phyloP scores from a whole-genome alignment of 208 protist genomes.

The Herpetomonas tarakana region DNA sequence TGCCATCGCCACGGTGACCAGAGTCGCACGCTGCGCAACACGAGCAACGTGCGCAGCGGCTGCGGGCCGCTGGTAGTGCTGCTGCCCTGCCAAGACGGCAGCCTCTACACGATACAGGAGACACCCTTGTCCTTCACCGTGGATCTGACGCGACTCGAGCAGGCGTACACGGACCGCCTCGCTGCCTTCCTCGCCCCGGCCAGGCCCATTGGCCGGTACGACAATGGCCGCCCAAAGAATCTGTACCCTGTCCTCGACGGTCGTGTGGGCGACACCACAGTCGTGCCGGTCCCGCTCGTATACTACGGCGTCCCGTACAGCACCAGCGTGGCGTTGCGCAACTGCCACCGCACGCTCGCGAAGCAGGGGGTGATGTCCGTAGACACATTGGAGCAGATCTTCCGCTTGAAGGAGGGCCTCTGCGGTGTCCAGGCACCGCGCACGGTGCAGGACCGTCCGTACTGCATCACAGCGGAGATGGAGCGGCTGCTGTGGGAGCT shows the following conservation, averaged over 20 bases:
- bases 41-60: slow-evolving; percentile 24
- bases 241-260: background rate
- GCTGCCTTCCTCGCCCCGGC: slow-evolving; percentile 17
- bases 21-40: slow-evolving; percentile 20
- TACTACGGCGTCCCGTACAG: slow-evolving; percentile 21
- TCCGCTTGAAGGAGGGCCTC: slow-evolving; percentile 19
- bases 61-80: slow-evolving; percentile 22
- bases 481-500: slow-evolving; percentile 30
- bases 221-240: background rate
- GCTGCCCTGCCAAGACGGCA: slow-evolving; percentile 59
- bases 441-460: background rate
- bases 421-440: too few relatives aligned
- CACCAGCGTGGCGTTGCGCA: slow-evolving; percentile 18
- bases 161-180: slow-evolving; percentile 40
- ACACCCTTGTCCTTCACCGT: slow-evolving; percentile 53
- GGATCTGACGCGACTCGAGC: slow-evolving; percentile 52
- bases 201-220: slow-evolving; percentile 3
- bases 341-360: slow-evolving; percentile 22
- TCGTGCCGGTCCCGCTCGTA: slow-evolving; percentile 7
- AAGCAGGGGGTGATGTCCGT: slow-evolving; percentile 47
- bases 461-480: slow-evolving; percentile 1
- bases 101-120: slow-evolving; percentile 45
- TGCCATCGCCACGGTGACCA: slow-evolving; percentile 26
- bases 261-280: background rate
- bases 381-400: slow-evolving; percentile 50